Evolutionary conservation across 208 protist species (phyloP).

Genomic region (Trypanosoma melophagium): DNA sequence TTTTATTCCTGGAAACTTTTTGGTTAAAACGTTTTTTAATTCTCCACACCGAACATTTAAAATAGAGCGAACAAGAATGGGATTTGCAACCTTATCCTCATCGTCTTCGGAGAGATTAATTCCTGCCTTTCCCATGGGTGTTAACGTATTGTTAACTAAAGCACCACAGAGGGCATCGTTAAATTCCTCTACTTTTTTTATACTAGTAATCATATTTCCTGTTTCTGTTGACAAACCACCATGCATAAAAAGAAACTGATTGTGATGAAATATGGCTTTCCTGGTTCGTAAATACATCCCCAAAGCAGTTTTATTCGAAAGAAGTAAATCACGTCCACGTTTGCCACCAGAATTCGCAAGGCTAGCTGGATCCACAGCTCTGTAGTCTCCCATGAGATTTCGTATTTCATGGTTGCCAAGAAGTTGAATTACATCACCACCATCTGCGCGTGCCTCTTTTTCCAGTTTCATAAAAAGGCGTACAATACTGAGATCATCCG

Average conservation of each 20-base stretch:
- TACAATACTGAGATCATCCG: constrained; percentile 79
- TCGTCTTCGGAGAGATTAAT: constrained; percentile 72
- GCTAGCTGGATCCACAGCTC: constrained; percentile 61
- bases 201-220: constrained; percentile 63
- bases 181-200: constrained; percentile 77
- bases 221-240: constrained; percentile 85
- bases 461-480: constrained; percentile 78
- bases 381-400: constrained; percentile 85
- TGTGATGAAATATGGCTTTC: constrained; percentile 73
- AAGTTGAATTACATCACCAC: constrained; percentile 84
- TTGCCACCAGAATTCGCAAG: constrained; percentile 54
- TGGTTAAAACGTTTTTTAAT: constrained; percentile 58
- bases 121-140: constrained; percentile 51
- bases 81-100: constrained; percentile 68
- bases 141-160: constrained; percentile 68
- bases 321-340: constrained; percentile 49
- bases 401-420: constrained; percentile 92
- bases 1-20: constrained; percentile 76
- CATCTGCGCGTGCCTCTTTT: constrained; percentile 51
- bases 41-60: constrained; percentile 81
- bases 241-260: constrained; percentile 90
- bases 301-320: constrained; percentile 69
- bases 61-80: constrained; percentile 84
- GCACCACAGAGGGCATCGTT: constrained; percentile 63
- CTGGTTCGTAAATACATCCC: constrained; percentile 78